These are phyloP conservation scores for Gryganskiella cystojenkinii DNA, from an alignment of 192 early-diverging fungal species.

Conservation along the genomic window DNA sequence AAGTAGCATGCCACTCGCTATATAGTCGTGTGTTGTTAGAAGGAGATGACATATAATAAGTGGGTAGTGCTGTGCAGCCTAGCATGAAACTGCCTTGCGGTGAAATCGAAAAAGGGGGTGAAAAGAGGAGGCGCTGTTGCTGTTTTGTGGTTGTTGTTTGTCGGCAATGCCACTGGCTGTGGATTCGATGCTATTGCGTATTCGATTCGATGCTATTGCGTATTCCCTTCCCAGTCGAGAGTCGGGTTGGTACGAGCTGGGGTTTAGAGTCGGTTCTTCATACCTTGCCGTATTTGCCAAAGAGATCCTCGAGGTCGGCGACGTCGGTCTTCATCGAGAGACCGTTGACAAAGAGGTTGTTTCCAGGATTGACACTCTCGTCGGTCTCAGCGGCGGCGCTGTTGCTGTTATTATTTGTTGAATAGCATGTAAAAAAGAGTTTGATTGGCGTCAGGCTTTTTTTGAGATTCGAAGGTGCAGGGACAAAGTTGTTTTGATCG, in stretches of 20 bases:
- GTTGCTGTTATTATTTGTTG: slow-evolving; percentile 6
- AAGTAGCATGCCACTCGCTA: background rate
- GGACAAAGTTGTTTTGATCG: background rate
- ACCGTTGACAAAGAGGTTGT: slow-evolving; percentile 83
- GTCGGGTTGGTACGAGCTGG: too few relatives aligned
- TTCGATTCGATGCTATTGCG: too few relatives aligned
- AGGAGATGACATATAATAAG: too few relatives aligned
- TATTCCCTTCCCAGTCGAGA: too few relatives aligned
- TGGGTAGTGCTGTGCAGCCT: too few relatives aligned
- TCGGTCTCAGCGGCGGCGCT: slow-evolving; percentile 30
- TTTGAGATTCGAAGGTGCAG: background rate
- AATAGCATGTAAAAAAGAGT: slow-evolving; percentile 8
- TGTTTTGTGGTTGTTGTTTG: background rate
- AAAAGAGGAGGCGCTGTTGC: background rate
- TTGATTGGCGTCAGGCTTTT: slow-evolving; percentile 15
- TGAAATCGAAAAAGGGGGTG: background rate
- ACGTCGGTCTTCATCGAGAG: slow-evolving; percentile 68
- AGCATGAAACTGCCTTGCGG: too few relatives aligned
- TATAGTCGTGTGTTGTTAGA: background rate
- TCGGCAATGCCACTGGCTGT: too few relatives aligned
- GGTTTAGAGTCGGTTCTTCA: slow-evolving; percentile 2
- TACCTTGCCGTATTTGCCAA: slow-evolving; percentile 81
- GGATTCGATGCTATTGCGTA: too few relatives aligned
- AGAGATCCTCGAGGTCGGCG: slow-evolving; percentile 74
- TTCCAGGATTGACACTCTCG: slow-evolving; percentile 66